These are phyloP conservation scores for Moringa oleifera DNA, from an alignment of 345 rosid species.

Conservation along the genomic window DNA sequence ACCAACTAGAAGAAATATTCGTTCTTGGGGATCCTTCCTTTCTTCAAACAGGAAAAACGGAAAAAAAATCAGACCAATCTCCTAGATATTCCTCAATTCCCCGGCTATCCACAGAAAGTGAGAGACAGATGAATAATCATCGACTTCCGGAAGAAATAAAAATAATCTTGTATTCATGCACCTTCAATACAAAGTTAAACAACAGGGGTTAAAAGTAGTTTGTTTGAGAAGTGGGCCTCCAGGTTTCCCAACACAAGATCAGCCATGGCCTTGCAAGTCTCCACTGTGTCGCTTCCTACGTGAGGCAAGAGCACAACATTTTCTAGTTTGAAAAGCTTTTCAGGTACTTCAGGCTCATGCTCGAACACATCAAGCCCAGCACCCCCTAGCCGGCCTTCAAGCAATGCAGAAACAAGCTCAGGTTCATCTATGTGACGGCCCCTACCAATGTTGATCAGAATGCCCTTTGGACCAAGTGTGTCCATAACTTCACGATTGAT, in stretches of 20 bases:
- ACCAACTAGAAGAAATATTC: too few relatives aligned
- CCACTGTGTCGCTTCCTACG: slow-evolving; percentile 54
- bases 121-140: too few relatives aligned
- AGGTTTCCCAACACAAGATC: slow-evolving; percentile 46
- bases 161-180: too few relatives aligned
- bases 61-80: too few relatives aligned
- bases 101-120: too few relatives aligned
- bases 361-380: slow-evolving; percentile 64
- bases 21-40: too few relatives aligned
- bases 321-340: slow-evolving; percentile 49
- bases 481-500: slow-evolving; percentile 54
- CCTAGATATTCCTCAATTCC: too few relatives aligned
- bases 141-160: too few relatives aligned
- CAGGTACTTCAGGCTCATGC: slow-evolving; percentile 55
- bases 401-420: slow-evolving; percentile 56
- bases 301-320: slow-evolving; percentile 70
- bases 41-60: too few relatives aligned
- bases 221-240: slow-evolving; percentile 45
- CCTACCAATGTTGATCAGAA: slow-evolving; percentile 58
- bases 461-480: slow-evolving; percentile 62
- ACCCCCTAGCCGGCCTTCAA: slow-evolving; percentile 56
- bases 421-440: slow-evolving; percentile 62
- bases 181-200: too few relatives aligned
- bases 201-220: slow-evolving; percentile 40
- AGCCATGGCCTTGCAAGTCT: slow-evolving; percentile 47